Percentiles rank a stretch among this genome's conserved stretches.
Evolutionary conservation across 1,139 yeast genomes (phyloP).

Genomic region (Yamadazyma taylorii): DNA sequence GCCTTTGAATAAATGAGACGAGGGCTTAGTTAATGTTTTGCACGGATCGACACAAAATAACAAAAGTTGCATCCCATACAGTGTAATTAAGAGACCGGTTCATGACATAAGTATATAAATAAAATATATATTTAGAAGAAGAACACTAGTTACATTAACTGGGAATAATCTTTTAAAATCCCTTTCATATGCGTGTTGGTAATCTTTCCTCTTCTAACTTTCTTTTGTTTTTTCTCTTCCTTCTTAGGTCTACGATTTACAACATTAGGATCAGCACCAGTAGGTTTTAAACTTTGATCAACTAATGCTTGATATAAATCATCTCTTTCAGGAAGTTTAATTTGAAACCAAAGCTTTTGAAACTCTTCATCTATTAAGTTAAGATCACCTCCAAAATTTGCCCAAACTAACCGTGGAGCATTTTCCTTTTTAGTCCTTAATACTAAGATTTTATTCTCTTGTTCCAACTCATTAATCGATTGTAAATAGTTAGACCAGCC

Average conservation of each 20-base stretch:
- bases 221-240: slow-evolving; percentile 77
- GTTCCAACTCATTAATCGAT: slow-evolving; percentile 75
- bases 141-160: slow-evolving; percentile 37
- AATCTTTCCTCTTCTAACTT: slow-evolving; percentile 88
- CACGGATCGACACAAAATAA: not conserved
- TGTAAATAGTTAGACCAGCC: slow-evolving; percentile 95
- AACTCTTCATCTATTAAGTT: slow-evolving; percentile 83
- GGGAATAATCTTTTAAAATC: slow-evolving; percentile 80
- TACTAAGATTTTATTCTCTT: slow-evolving; percentile 74
- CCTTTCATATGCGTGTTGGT: slow-evolving; percentile 98
- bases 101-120: too few relatives aligned
- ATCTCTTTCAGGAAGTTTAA: slow-evolving; percentile 78
- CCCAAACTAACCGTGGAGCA: slow-evolving; percentile 89
- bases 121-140: not conserved
- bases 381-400: slow-evolving; percentile 74
- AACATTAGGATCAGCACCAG: slow-evolving; percentile 94
- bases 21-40: not conserved
- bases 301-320: slow-evolving; percentile 73
- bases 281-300: slow-evolving; percentile 88
- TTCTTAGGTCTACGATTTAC: slow-evolving; percentile 65
- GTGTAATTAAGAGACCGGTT: not conserved
- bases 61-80: too few relatives aligned
- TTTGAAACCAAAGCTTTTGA: slow-evolving; percentile 73
- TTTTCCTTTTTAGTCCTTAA: slow-evolving; percentile 90
- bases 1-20: too few relatives aligned